These are phyloP conservation scores for Spinacia oleracea DNA, from an alignment of 179 eudicot genomes.

Conservation along the genomic window DNA sequence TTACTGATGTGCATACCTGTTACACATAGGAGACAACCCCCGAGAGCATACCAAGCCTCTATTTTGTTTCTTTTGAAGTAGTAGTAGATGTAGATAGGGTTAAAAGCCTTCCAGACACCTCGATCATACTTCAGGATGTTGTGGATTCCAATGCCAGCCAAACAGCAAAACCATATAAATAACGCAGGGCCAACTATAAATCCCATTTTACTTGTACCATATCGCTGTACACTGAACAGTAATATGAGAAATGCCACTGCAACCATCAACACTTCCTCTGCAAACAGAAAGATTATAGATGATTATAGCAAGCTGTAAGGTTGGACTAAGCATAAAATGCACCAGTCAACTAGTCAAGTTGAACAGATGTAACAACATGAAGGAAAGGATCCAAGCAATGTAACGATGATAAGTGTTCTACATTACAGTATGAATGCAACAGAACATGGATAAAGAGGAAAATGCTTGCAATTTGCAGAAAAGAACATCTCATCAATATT, in stretches of 20 bases:
- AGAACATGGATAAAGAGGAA: neutral
- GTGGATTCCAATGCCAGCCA: slow-evolving; percentile 87
- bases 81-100: slow-evolving; percentile 88
- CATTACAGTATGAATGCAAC: neutral
- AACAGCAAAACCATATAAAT: slow-evolving; percentile 91
- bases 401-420: neutral
- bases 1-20: slow-evolving; percentile 58
- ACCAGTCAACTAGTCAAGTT: neutral
- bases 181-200: slow-evolving; percentile 93
- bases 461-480: neutral
- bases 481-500: neutral
- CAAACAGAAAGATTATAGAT: slow-evolving; percentile 28
- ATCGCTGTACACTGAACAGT: slow-evolving; percentile 87
- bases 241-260: slow-evolving; percentile 82
- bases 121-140: slow-evolving; percentile 75
- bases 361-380: neutral
- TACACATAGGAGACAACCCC: slow-evolving; percentile 92
- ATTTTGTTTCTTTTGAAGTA: slow-evolving; percentile 77
- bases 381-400: slow-evolving; percentile 4
- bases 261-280: slow-evolving; percentile 88
- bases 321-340: slow-evolving; percentile 2
- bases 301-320: neutral
- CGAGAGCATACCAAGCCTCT: slow-evolving; percentile 94
- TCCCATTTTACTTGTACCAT: slow-evolving; percentile 98
- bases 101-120: slow-evolving; percentile 81